These are phyloP conservation scores for Mycena epipterygia DNA, from an alignment of 768 basidiomycete genomes.

Conservation along the genomic window DNA sequence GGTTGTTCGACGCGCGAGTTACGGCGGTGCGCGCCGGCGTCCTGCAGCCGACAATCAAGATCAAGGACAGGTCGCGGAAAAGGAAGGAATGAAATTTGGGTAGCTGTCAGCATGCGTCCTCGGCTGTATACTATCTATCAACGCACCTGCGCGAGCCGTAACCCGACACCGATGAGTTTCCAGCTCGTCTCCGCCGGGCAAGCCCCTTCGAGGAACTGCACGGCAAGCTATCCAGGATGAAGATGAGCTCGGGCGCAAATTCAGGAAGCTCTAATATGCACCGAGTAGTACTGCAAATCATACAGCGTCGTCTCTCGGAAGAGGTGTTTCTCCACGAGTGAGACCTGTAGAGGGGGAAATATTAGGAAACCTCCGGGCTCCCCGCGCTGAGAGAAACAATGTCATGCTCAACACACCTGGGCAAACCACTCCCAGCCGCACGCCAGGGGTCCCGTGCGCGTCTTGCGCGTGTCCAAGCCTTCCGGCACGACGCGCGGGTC, in stretches of 20 bases:
- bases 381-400: too few species aligned
- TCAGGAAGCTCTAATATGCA: conserved; percentile 42
- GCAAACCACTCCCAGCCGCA: conserved; percentile 78
- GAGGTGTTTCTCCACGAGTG: conserved; percentile 72
- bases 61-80: too few species aligned
- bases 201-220: conserved; percentile 67
- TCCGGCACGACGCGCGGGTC: conserved; percentile 63
- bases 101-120: too few species aligned
- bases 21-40: conserved; percentile 39
- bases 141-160: conserved; percentile 31
- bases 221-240: conserved; percentile 57
- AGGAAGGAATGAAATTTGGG: too few species aligned
- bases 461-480: not conserved
- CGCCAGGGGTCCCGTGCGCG: conserved; percentile 46
- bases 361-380: too few species aligned
- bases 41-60: not conserved
- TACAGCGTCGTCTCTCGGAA: conserved; percentile 75
- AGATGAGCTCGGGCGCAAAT: too few species aligned
- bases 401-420: conserved; percentile 56
- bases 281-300: conserved; percentile 80
- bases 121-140: not conserved
- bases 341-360: conserved; percentile 35
- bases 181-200: conserved; percentile 76
- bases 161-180: conserved; percentile 71
- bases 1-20: conserved; percentile 47